Percentiles rank a stretch among this genome's conserved stretches.
These are phyloP conservation scores for Beverwykella pulmonaria DNA, from an alignment of 495 filamentous ascomycete genomes.

Conservation along the genomic window DNA sequence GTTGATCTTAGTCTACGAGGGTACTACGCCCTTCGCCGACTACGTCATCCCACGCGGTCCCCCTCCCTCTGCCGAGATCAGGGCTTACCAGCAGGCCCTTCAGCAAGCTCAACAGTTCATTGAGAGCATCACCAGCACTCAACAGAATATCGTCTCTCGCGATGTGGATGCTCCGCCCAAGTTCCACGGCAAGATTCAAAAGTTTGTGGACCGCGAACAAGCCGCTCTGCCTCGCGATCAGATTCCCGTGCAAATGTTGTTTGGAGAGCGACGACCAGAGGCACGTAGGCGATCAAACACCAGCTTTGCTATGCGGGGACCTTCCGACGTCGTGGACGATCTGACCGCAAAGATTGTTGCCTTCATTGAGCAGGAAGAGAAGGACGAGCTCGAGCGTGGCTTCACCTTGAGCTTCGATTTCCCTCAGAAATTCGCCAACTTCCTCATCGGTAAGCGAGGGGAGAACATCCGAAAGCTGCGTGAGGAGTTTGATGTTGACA, in stretches of 20 bases:
- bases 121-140: constrained; percentile 66
- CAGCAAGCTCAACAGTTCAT: constrained; percentile 74
- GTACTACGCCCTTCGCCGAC: constrained; percentile 55
- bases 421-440: constrained; percentile 89
- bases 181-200: constrained; percentile 76
- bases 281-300: constrained; percentile 14
- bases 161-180: constrained; percentile 73
- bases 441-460: constrained; percentile 87
- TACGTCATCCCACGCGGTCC: constrained; percentile 71
- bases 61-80: constrained; percentile 61
- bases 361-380: constrained; percentile 81
- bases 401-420: constrained; percentile 86
- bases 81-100: constrained; percentile 68
- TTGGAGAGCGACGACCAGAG: constrained; percentile 53
- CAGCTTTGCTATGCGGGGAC: constrained; percentile 71
- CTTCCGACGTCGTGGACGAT: constrained; percentile 66
- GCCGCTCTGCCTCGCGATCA: constrained; percentile 62
- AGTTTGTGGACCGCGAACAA: constrained; percentile 77
- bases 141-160: constrained; percentile 66
- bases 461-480: constrained; percentile 94
- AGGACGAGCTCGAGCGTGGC: constrained; percentile 85
- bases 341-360: constrained; percentile 68
- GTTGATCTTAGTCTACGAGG: constrained; percentile 86
- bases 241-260: constrained; percentile 72
- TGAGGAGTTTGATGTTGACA: constrained; percentile 96